phyloP scores from a whole-genome alignment of 345 rosid genomes.

The Moricandia moricandioides region DNA sequence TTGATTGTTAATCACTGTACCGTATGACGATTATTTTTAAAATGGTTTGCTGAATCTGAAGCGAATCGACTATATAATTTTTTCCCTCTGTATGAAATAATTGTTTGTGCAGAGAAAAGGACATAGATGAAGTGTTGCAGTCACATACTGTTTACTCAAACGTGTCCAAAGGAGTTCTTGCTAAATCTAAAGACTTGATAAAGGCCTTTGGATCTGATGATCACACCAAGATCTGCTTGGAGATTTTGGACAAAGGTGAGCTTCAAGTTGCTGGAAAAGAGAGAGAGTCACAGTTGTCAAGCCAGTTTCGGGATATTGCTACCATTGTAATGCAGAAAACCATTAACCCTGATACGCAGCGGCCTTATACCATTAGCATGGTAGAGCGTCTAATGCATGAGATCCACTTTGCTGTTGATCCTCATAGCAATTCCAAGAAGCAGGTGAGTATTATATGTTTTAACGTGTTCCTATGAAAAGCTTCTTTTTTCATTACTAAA shows the following conservation, averaged over 20 bases:
- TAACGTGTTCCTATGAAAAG: not conserved
- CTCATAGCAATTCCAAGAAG: constrained; percentile 83
- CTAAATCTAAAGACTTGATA: constrained; percentile 74
- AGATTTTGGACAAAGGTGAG: constrained; percentile 97
- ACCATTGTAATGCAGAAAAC: constrained; percentile 97
- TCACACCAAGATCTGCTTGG: constrained; percentile 69
- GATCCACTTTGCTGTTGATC: constrained; percentile 90
- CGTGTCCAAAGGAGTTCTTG: constrained; percentile 91
- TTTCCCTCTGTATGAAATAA: not conserved
- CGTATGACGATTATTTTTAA: not conserved
- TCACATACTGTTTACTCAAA: constrained; percentile 88
- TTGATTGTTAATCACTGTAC: not conserved
- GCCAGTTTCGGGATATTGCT: constrained; percentile 94
- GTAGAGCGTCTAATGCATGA: constrained; percentile 93
- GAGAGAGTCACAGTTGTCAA: constrained; percentile 83
- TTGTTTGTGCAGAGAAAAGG: constrained; percentile 72
- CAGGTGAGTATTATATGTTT: constrained; percentile 49
- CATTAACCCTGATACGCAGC: constrained; percentile 82
- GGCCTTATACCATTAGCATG: constrained; percentile 95
- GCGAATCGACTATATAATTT: not conserved
- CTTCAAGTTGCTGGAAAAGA: constrained; percentile 99
- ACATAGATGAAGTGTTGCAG: constrained; percentile 92
- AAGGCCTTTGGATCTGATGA: constrained; percentile 78
- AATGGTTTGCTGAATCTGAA: constrained; percentile 1
- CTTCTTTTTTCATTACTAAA: not conserved